These are phyloP conservation scores for Leccinum boreale DNA, from an alignment of 768 basidiomycete species.

Conservation along the genomic window DNA sequence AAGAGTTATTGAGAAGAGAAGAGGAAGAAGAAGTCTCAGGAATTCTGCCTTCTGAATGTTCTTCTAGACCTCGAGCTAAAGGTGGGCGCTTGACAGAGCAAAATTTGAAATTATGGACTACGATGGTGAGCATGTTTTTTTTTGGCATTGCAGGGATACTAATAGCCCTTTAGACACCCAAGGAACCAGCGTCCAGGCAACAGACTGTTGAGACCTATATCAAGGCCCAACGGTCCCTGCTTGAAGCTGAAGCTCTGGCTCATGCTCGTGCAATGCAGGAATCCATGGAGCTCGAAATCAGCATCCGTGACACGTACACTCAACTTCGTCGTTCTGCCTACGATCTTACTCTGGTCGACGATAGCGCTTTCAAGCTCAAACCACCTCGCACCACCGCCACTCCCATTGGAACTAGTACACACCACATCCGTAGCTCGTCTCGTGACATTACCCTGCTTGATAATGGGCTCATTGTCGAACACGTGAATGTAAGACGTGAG, in stretches of 20 bases:
- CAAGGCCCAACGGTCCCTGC: conserved; percentile 71
- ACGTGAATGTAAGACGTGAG: conserved; percentile 77
- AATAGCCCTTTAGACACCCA: conserved; percentile 65
- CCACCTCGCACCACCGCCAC: conserved; percentile 43
- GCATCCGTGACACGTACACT: conserved; percentile 77
- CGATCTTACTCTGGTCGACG: conserved; percentile 53
- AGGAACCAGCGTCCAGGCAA: conserved; percentile 82
- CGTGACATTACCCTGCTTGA: conserved; percentile 79
- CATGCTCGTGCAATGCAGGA: conserved; percentile 78
- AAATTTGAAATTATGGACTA: conserved; percentile 78
- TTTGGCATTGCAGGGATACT: not conserved
- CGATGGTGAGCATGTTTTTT: conserved; percentile 51
- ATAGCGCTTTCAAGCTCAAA: conserved; percentile 68
- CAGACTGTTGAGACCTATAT: conserved; percentile 82
- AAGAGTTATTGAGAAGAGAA: conserved; percentile 74
- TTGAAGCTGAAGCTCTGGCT: conserved; percentile 80
- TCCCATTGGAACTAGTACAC: conserved; percentile 33
- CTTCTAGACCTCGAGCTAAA: conserved; percentile 54
- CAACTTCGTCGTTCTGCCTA: conserved; percentile 78
- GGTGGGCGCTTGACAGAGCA: conserved; percentile 73
- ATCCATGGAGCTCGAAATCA: conserved; percentile 68
- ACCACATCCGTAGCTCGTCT: conserved; percentile 48
- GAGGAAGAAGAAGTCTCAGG: conserved; percentile 62
- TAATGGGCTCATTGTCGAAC: conserved; percentile 88
- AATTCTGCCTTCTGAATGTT: conserved; percentile 46